These are phyloP conservation scores for Globisporangium heterothallicum DNA, from an alignment of 352 stramenopile genomes.

Conservation along the genomic window DNA sequence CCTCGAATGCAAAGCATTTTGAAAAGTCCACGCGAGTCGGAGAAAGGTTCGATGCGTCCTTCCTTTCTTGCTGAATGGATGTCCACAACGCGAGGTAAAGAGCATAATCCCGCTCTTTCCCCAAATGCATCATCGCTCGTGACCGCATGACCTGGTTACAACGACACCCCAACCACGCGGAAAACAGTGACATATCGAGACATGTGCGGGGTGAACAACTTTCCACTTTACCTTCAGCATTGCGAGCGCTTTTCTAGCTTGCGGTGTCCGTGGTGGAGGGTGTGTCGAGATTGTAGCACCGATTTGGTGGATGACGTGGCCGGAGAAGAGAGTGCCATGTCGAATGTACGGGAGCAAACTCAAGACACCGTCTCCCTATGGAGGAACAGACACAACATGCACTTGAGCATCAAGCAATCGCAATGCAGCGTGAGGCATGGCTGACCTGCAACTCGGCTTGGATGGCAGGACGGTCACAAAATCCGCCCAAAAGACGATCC, in stretches of 20 bases:
- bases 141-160: slow-evolving; percentile 67
- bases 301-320: slow-evolving; percentile 46
- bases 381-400: too few species aligned
- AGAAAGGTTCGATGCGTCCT: background rate
- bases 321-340: slow-evolving; percentile 54
- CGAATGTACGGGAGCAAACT: slow-evolving; percentile 77
- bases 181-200: too few species aligned
- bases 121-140: slow-evolving; percentile 46
- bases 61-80: slow-evolving; percentile 9
- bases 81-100: slow-evolving; percentile 55
- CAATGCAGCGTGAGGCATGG: background rate
- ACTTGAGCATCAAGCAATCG: background rate
- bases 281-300: slow-evolving; percentile 28
- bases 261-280: slow-evolving; percentile 28
- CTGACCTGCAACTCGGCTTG: slow-evolving; percentile 54
- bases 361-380: slow-evolving; percentile 47
- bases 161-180: background rate
- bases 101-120: slow-evolving; percentile 60
- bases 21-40: background rate
- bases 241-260: slow-evolving; percentile 51
- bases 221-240: slow-evolving; percentile 44
- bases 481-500: slow-evolving; percentile 35
- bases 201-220: too few species aligned
- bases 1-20: slow-evolving; percentile 6
- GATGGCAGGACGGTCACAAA: slow-evolving; percentile 44